Evolutionary conservation across 352 stramenopile species (phyloP), one percentile per base, ranked within the genome.

Genomic region (Globisporangium nagaii): DNA sequence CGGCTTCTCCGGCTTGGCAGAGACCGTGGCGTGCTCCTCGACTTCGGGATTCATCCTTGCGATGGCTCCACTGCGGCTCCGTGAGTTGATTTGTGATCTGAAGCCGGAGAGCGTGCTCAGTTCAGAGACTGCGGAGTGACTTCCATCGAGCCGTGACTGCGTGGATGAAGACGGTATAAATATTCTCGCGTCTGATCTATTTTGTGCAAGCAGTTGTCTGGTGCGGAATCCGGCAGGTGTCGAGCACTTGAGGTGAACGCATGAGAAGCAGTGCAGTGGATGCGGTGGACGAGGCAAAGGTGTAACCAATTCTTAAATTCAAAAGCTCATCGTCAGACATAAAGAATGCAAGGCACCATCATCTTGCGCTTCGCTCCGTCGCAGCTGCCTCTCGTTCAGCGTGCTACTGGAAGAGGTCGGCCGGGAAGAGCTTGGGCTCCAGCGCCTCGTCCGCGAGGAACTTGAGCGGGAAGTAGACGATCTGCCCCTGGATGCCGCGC

Each of bases 381-480:
- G n/a, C n/a, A n/a, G n/a, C n/a, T n/a, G n/a, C n/a, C n/a, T n/a
- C n/a, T n/a, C n/a, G n/a, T n/a, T n/a, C n/a, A n/a, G n/a, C n/a
- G n/a, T n/a, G n/a, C n/a, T 68, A 94, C 71, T 94, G 84, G 62
- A 92, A 91, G n/a, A 94, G 66, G 31, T 91, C 75, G 27, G 82
- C 69, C 0, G 84, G 84, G 42, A 86, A 76, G 11, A 91, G 62
- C 64, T 87, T 86, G n/a, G 84, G 84, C 61, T 88, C 74, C n/a
- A 94, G 63, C 50, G 75, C 60, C 62, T 93, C 84, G 47, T 88
- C 79, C 48, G 70, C 65, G 20, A 94, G 68, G 50, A 94, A 94
- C 59, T 90, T 86, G 48, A 94, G 74, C 17, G 84, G 84, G 58
- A 94, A 94, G 66, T 94, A 92, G 49, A 92, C 82, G 48, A 92